phyloP scores from a whole-genome alignment of 495 filamentous ascomycete genomes.

The Penicillium maclennaniae region DNA sequence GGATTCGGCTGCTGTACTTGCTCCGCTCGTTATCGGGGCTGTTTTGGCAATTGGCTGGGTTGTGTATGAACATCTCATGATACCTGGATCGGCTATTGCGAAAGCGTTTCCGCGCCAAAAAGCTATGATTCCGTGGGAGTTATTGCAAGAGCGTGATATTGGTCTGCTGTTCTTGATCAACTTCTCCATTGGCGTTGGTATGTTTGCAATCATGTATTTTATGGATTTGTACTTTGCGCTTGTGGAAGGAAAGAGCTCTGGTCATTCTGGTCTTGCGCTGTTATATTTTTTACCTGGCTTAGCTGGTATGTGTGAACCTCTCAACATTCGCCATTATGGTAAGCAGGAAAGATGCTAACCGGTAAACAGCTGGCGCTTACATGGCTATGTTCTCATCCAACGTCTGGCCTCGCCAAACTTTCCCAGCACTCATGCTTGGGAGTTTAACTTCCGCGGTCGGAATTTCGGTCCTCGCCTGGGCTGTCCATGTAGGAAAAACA shows the following conservation, averaged over 20 bases:
- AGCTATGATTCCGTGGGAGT: slow-evolving; percentile 54
- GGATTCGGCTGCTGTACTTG: slow-evolving; percentile 46
- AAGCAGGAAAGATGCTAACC: neutral
- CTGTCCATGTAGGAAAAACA: slow-evolving; percentile 34
- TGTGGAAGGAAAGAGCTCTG: slow-evolving; percentile 43
- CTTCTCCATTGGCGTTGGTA: slow-evolving; percentile 45
- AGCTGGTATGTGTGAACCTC: slow-evolving; percentile 20
- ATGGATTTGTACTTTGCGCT: slow-evolving; percentile 57
- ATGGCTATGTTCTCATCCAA: slow-evolving; percentile 53
- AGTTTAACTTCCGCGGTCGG: slow-evolving; percentile 45
- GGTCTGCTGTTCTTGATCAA: slow-evolving; percentile 51
- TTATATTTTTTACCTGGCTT: slow-evolving; percentile 47
- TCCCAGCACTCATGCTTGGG: slow-evolving; percentile 47
- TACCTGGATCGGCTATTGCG: slow-evolving; percentile 40
- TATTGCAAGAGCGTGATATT: slow-evolving; percentile 49
- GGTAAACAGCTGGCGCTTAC: slow-evolving; percentile 43
- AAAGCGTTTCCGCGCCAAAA: slow-evolving; percentile 43
- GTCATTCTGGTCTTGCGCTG: slow-evolving; percentile 47
- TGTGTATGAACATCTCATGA: slow-evolving; percentile 53
- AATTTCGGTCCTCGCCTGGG: slow-evolving; percentile 44
- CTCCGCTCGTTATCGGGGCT: slow-evolving; percentile 47
- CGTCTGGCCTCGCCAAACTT: slow-evolving; percentile 52
- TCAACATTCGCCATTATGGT: neutral
- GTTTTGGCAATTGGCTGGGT: slow-evolving; percentile 46
- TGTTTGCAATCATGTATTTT: slow-evolving; percentile 57